phyloP scores from a whole-genome alignment of 768 basidiomycete species.

The Tricholoma bakamatsutake region DNA sequence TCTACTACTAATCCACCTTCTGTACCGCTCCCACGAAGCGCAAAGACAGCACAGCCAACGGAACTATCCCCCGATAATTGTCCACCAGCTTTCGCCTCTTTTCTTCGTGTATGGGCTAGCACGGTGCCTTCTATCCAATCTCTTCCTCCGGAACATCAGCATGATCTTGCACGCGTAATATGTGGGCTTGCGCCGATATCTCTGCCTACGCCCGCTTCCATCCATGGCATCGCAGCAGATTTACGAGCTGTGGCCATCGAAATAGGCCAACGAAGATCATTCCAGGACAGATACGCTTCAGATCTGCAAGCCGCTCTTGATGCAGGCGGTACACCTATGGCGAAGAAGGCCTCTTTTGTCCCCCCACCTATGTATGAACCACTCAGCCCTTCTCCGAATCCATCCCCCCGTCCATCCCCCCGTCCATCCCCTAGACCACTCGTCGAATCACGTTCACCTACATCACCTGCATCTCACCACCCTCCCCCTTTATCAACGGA shows the following conservation, averaged over 20 bases:
- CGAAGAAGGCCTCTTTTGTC: slow-evolving; percentile 56
- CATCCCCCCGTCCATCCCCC: slow-evolving; percentile 17
- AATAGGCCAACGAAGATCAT: slow-evolving; percentile 77
- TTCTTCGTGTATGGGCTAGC: slow-evolving; percentile 69
- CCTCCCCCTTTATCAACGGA: slow-evolving; percentile 22
- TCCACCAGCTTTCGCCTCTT: slow-evolving; percentile 59
- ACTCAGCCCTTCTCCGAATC: slow-evolving; percentile 15
- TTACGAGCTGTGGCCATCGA: slow-evolving; percentile 84
- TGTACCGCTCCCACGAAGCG: slow-evolving; percentile 64
- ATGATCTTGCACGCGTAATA: slow-evolving; percentile 79
- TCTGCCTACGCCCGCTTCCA: slow-evolving; percentile 30
- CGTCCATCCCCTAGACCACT: no score
- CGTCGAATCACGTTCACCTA: slow-evolving; percentile 5
- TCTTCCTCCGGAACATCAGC: slow-evolving; percentile 59
- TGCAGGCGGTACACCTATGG: slow-evolving; percentile 37
- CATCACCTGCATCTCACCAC: slow-evolving; percentile 13
- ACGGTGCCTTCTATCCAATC: slow-evolving; percentile 60
- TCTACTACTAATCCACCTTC: slow-evolving; percentile 73
- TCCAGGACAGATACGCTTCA: slow-evolving; percentile 70
- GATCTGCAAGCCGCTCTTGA: slow-evolving; percentile 81
- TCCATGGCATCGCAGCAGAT: slow-evolving; percentile 70
- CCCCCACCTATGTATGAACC: slow-evolving; percentile 65
- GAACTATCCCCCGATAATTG: slow-evolving; percentile 66
- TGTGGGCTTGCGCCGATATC: slow-evolving; percentile 54
- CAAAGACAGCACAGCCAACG: slow-evolving; percentile 41